Evolutionary conservation across 768 basidiomycete species (phyloP).

Genomic region (Naematelia aurantialba): DNA sequence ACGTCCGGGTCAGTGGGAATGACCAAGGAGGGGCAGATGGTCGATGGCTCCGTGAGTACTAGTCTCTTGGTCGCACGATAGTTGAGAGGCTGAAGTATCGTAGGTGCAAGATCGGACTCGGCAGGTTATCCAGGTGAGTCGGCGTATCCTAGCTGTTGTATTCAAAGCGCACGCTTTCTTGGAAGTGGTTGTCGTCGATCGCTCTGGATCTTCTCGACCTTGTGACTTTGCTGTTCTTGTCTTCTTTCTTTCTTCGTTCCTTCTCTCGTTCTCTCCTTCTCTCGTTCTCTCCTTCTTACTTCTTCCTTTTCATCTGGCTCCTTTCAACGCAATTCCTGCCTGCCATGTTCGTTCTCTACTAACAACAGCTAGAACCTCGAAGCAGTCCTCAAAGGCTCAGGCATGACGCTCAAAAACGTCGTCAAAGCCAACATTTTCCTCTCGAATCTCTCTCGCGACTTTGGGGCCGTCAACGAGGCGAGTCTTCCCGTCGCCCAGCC

Average conservation of each 20-base stretch:
- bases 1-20: conserved; percentile 46
- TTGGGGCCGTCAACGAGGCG: conserved; percentile 42
- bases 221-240: no score
- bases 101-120: conserved; percentile 44
- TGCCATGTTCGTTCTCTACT: neutral
- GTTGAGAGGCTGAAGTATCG: neutral
- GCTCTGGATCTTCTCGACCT: no score
- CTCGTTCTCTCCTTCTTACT: no score
- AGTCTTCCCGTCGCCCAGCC: neutral
- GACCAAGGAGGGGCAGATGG: conserved; percentile 45
- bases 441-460: conserved; percentile 42
- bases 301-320: no score
- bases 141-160: no score
- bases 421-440: conserved; percentile 49
- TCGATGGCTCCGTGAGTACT: conserved; percentile 38
- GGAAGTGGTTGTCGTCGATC: no score
- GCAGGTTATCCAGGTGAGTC: conserved; percentile 39
- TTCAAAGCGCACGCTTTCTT: no score
- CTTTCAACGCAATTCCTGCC: neutral
- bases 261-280: no score
- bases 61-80: neutral
- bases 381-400: conserved; percentile 39
- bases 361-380: conserved; percentile 35
- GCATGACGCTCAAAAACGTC: conserved; percentile 39
- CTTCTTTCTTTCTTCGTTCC: no score